Evolutionary conservation across 2,329 filamentous ascomycete species (phyloP).

Genomic region (Spiromastix sp.): DNA sequence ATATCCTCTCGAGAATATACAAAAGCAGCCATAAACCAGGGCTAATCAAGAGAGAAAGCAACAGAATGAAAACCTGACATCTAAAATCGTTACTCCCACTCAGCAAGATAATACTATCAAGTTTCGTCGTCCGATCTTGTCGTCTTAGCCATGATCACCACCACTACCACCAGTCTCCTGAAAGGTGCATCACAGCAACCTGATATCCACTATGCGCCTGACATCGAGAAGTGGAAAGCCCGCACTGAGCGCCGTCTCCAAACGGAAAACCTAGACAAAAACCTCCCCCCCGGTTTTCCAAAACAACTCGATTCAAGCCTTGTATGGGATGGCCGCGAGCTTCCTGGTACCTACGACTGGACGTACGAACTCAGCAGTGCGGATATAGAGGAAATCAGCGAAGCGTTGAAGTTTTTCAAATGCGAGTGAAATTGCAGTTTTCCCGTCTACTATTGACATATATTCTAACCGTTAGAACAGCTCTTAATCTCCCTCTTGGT

Average conservation of each 20-base stretch:
- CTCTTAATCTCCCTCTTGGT: conserved; percentile 20
- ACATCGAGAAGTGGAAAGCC: conserved; percentile 18
- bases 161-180: too few species aligned
- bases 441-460: not conserved
- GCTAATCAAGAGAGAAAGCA: too few species aligned
- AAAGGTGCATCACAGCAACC: too few species aligned
- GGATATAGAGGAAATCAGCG: conserved; percentile 35
- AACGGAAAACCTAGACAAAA: conserved; percentile 12
- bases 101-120: too few species aligned
- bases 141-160: too few species aligned
- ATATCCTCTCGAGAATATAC: too few species aligned
- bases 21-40: too few species aligned
- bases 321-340: conserved; percentile 37
- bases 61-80: too few species aligned
- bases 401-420: conserved; percentile 33
- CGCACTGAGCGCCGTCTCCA: conserved; percentile 14
- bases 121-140: too few species aligned
- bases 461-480: conserved; percentile 14
- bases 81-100: too few species aligned
- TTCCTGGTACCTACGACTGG: conserved; percentile 31
- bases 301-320: conserved; percentile 30
- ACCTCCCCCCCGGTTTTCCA: conserved; percentile 34
- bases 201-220: conserved; percentile 22
- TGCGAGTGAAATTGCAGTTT: conserved; percentile 14
- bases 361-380: conserved; percentile 25